Conservation (phyloP, 768 basidiomycete species). For the Russula virescens region DNA sequence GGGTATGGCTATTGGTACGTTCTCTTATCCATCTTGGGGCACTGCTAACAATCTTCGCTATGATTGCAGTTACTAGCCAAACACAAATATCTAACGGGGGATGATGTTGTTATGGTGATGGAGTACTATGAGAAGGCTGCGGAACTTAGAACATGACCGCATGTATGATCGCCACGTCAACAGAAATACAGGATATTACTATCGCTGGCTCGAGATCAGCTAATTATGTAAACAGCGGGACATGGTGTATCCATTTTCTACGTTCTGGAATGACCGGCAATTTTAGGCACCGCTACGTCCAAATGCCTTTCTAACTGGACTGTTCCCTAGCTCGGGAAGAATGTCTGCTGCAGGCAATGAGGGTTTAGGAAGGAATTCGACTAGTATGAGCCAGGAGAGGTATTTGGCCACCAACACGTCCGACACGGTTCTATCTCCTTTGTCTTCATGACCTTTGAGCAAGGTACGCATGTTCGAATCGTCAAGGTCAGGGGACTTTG, state of each 20-base stretch:
- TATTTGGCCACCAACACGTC: conserved; percentile 79
- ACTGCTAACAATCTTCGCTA: background rate
- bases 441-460: conserved; percentile 37
- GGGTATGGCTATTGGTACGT: conserved; percentile 19
- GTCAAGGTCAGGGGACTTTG: conserved; percentile 87
- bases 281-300: conserved; percentile 52
- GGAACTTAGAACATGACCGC: background rate
- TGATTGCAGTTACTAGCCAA: conserved; percentile 15
- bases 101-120: conserved; percentile 16
- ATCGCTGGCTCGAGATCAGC: background rate
- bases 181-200: too few relatives aligned
- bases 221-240: background rate
- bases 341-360: conserved; percentile 34
- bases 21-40: background rate
- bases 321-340: conserved; percentile 43
- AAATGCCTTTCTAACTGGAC: conserved; percentile 50
- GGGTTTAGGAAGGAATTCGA: conserved; percentile 70
- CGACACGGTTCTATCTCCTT: conserved; percentile 54
- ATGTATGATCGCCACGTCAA: background rate
- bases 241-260: background rate
- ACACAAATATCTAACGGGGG: conserved; percentile 17
- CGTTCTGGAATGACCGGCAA: background rate
- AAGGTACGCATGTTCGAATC: conserved; percentile 76
- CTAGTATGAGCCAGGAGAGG: conserved; percentile 85
- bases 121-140: conserved; percentile 2